Evolutionary conservation across 495 filamentous ascomycete species (phyloP).

Genomic region (Daldinia decipiens): DNA sequence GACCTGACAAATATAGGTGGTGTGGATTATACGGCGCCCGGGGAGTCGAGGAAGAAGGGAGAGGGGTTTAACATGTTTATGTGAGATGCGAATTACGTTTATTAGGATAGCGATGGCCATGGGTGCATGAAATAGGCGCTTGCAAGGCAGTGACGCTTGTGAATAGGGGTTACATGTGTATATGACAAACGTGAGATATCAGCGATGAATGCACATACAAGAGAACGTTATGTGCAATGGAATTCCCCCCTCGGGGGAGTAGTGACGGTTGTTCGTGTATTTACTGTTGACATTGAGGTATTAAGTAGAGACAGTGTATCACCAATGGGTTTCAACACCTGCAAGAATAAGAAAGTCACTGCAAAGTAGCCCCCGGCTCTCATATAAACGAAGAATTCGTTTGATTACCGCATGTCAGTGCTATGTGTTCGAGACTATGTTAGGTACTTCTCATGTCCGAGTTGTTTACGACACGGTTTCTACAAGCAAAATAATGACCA

Average conservation of each 20-base stretch:
- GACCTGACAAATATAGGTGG: constrained; percentile 46
- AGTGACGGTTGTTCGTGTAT: background rate
- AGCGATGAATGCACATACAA: background rate
- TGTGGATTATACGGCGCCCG: constrained; percentile 51
- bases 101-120: too few species aligned
- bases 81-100: constrained; percentile 24
- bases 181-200: background rate
- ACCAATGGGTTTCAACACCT: background rate
- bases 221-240: too few species aligned
- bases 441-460: background rate
- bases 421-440: background rate
- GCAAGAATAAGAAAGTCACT: background rate
- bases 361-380: background rate
- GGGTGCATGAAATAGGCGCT: background rate
- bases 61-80: constrained; percentile 47
- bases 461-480: background rate
- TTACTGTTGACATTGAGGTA: background rate
- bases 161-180: background rate
- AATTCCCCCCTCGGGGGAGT: too few species aligned
- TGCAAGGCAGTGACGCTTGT: background rate
- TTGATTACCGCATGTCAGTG: background rate
- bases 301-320: background rate
- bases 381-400: background rate
- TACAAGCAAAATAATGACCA: background rate
- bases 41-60: constrained; percentile 39